phyloP scores from a whole-genome alignment of 2,329 filamentous ascomycete genomes.

The Curvularia spicifera region DNA sequence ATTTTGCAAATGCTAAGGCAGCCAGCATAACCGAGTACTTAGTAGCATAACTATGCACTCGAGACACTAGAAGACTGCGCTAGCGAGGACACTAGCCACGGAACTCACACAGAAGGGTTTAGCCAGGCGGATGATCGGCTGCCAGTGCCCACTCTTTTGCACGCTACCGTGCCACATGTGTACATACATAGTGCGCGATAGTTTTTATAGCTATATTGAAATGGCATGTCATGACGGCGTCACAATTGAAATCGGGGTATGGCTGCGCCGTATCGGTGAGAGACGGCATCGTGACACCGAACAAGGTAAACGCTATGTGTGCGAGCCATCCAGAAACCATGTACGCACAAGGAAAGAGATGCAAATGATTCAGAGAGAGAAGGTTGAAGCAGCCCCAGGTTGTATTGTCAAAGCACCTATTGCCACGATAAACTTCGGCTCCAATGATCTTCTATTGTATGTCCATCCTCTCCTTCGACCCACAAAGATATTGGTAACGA shows the following conservation, averaged over 20 bases:
- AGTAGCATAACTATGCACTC: not conserved
- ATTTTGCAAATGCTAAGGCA: not conserved
- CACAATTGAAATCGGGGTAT: not conserved
- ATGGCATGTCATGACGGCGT: not conserved
- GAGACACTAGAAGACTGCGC: not conserved
- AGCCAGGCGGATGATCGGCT: not conserved
- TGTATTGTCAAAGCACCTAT: not conserved
- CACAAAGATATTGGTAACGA: not conserved
- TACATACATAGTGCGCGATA: not conserved
- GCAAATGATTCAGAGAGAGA: not conserved
- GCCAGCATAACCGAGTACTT: not conserved
- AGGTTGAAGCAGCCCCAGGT: not conserved
- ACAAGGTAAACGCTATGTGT: not conserved
- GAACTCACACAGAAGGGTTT: not conserved
- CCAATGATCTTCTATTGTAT: not conserved
- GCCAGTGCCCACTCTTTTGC: not conserved
- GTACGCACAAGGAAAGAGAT: not conserved
- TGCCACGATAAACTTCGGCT: not conserved
- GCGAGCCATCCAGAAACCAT: not conserved
- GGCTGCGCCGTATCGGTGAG: not conserved
- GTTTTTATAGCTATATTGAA: not conserved
- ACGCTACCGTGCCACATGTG: not conserved
- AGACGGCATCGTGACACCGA: not conserved
- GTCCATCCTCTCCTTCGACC: not conserved
- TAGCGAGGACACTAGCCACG: not conserved